Base-by-base conservation (phyloP, 352 stramenopile species). In the Phytophthora idaei region DNA sequence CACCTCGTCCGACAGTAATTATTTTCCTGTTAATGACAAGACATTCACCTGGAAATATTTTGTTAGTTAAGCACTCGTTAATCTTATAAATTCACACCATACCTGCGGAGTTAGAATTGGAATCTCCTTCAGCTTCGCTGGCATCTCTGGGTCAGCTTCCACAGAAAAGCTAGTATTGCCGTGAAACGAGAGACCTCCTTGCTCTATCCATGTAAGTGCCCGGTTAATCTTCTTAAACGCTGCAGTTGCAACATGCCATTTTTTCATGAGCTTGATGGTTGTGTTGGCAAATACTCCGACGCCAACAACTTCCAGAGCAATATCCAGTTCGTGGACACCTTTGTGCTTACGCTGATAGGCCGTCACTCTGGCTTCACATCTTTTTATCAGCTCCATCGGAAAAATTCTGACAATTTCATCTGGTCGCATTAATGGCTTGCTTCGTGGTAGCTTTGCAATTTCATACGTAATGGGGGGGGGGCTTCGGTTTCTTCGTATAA, bases 371-470 rank as follows among this genome's bases (percentile, higher is more conserved):
- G 39, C 27, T 7, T 8, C 29, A 12, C 59, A 66, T 12, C 36
- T 59, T 1, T 54, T 58, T 1, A 59, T 27, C 21, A 42, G 3
- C 6, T 66, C 41, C 49, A 60, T 48, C 1, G 49, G 31, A 32
- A 66, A 54, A 1, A 66, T 21, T 41, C 59, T 9, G 0, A 32
- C 11, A 2, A 66, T 29, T 6, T 66, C 59, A 11, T 53, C 32
- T 5, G 17, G 28, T 29, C 49, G 11, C 8, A 46, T 10, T 2
- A 59, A 8, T 6, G 37, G 37, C 29, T 66, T 66, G 0, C 25
- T 49, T 0, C 17, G n/a, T 3, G 41, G 59, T 2, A 66, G 21
- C 29, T 17, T 59, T 39, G 49, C 0, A 31, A 59, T 54, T 7
- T 54, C 29, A 6, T 59, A n/a, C 4, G 58, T 15, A 10, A 59